A percentile compares a stretch with the other conserved stretches of the same genome.
Evolutionary conservation across 805 yeast species (phyloP).

Genomic region (Brettanomyces nanus): DNA sequence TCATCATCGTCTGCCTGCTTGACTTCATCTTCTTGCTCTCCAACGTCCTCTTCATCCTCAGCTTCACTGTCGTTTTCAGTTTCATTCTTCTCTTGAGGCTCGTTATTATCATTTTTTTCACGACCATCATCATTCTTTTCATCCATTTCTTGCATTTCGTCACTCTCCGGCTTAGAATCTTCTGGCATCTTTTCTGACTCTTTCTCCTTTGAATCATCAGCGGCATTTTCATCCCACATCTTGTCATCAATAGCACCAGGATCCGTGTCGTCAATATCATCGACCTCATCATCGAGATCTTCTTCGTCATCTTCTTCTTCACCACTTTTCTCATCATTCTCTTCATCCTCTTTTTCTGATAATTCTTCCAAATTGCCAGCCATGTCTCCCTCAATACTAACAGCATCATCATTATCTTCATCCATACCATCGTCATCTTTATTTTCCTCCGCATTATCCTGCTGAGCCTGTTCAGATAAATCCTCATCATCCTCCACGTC

Average conservation of each 20-base stretch:
- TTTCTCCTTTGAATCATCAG: slow-evolving; percentile 70
- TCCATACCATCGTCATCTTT: slow-evolving; percentile 48
- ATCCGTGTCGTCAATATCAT: slow-evolving; percentile 81
- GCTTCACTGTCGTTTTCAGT: slow-evolving; percentile 40
- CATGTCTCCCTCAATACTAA: slow-evolving; percentile 94
- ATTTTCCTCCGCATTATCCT: slow-evolving; percentile 61
- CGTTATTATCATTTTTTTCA: slow-evolving; percentile 34
- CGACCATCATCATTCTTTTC: not conserved
- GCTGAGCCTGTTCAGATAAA: slow-evolving; percentile 64
- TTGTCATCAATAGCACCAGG: slow-evolving; percentile 94
- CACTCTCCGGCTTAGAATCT: slow-evolving; percentile 21
- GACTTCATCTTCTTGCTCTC: slow-evolving; percentile 76
- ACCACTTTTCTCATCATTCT: slow-evolving; percentile 39
- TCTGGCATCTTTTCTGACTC: slow-evolving; percentile 67
- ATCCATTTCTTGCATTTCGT: slow-evolving; percentile 1
- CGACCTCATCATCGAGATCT: slow-evolving; percentile 82
- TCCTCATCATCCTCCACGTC: slow-evolving; percentile 92
- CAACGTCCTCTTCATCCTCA: slow-evolving; percentile 63
- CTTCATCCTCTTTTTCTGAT: slow-evolving; percentile 53
- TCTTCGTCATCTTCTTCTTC: slow-evolving; percentile 53
- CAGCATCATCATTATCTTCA: slow-evolving; percentile 81
- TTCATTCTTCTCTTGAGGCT: slow-evolving; percentile 28
- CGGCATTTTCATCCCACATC: slow-evolving; percentile 94
- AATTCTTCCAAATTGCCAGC: slow-evolving; percentile 85
- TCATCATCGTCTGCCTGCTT: slow-evolving; percentile 56